Evolutionary conservation across 257 asterid genomes (phyloP).

Genomic region (Capsicum rhomboideum): DNA sequence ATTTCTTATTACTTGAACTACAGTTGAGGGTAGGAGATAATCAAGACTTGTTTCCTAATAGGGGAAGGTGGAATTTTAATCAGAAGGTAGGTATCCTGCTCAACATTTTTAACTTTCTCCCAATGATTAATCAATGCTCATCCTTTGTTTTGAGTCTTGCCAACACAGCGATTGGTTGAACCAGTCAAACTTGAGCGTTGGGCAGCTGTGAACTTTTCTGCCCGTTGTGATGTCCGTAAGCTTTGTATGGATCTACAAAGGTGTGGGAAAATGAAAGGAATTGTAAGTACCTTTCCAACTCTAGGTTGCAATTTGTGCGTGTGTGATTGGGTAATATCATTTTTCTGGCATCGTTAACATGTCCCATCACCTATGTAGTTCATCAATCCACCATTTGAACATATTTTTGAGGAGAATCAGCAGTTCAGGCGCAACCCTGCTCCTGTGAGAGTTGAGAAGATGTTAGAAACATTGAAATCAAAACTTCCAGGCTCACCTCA

Average conservation of each 20-base stretch:
- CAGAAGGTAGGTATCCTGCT: slow-evolving; percentile 34
- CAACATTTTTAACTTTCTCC: background rate
- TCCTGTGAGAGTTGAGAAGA: slow-evolving; percentile 44
- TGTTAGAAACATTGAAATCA: slow-evolving; percentile 27
- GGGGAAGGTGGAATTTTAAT: slow-evolving; percentile 73
- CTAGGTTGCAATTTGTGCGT: background rate
- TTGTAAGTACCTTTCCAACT: slow-evolving; percentile 28
- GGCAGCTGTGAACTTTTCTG: slow-evolving; percentile 61
- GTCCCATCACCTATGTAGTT: slow-evolving; percentile 12
- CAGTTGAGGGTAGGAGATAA: slow-evolving; percentile 54
- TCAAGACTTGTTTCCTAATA: slow-evolving; percentile 35
- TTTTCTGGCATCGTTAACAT: background rate
- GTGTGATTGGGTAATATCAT: background rate
- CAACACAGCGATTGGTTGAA: slow-evolving; percentile 35
- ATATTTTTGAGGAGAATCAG: slow-evolving; percentile 27
- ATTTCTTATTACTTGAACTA: background rate
- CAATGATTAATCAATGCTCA: background rate
- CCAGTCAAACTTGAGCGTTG: slow-evolving; percentile 38
- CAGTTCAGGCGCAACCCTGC: slow-evolving; percentile 39
- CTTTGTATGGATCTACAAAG: slow-evolving; percentile 21
- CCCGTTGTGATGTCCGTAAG: slow-evolving; percentile 24
- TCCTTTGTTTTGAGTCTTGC: slow-evolving; percentile 7
- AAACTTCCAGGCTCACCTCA: slow-evolving; percentile 41
- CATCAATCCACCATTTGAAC: slow-evolving; percentile 13
- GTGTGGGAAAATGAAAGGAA: slow-evolving; percentile 58